Evolutionary conservation across 495 filamentous ascomycete genomes (phyloP).

Genomic region (Annulohypoxylon bovei): DNA sequence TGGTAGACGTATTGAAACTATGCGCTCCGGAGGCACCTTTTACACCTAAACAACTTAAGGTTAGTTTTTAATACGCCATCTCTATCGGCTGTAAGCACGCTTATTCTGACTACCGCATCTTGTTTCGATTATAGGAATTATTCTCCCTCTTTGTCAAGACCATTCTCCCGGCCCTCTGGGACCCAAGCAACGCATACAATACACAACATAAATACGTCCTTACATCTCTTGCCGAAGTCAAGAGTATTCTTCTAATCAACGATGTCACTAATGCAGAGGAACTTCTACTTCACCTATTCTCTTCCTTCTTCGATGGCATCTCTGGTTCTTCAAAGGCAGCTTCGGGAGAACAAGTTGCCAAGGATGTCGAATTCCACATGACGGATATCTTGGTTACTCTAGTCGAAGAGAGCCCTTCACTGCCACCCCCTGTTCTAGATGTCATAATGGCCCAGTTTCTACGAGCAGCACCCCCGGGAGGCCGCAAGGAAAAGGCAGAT

Average conservation of each 20-base stretch:
- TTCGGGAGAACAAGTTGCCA: constrained; percentile 80
- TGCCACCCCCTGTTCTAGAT: constrained; percentile 88
- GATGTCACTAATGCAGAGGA: constrained; percentile 83
- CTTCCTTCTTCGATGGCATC: constrained; percentile 89
- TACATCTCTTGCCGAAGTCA: constrained; percentile 86
- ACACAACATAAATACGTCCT: constrained; percentile 91
- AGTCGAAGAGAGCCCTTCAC: constrained; percentile 83
- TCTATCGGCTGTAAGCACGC: constrained; percentile 5
- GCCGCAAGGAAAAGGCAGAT: constrained; percentile 63
- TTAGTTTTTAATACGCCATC: constrained; percentile 46
- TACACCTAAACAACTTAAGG: constrained; percentile 89
- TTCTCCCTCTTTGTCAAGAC: constrained; percentile 87
- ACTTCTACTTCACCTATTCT: constrained; percentile 83
- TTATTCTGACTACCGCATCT: constrained; percentile 17
- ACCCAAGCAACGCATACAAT: constrained; percentile 91
- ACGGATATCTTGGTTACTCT: constrained; percentile 82
- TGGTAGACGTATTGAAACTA: constrained; percentile 92
- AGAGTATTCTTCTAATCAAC: constrained; percentile 93
- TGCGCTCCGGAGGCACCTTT: constrained; percentile 97
- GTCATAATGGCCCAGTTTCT: constrained; percentile 95
- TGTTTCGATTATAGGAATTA: constrained; percentile 71
- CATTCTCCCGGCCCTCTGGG: constrained; percentile 84
- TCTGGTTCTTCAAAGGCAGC: constrained; percentile 77
- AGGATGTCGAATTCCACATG: constrained; percentile 94
- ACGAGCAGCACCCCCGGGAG: constrained; percentile 76